A percentile compares a stretch with the other conserved stretches of the same genome.
Evolutionary conservation across 441 rosid species (phyloP).

Genomic region (Melastoma candidum): DNA sequence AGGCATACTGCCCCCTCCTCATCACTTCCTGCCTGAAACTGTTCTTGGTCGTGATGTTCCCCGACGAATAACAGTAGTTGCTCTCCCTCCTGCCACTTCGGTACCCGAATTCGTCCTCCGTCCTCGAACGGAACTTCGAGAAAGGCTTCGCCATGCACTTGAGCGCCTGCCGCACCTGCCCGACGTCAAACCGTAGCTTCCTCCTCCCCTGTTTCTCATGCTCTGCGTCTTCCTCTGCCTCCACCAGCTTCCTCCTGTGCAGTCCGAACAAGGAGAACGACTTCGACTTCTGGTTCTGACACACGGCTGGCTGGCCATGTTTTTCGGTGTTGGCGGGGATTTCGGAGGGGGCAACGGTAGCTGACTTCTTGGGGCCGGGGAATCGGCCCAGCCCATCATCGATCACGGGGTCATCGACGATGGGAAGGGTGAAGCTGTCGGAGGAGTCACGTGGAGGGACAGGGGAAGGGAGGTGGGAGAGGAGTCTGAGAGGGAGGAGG

Average conservation of each 20-base stretch:
- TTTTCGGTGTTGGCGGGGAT: not conserved
- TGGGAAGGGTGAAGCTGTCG: conserved; percentile 43
- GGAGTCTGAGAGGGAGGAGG: conserved; percentile 88
- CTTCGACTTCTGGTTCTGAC: conserved; percentile 32
- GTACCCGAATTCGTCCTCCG: conserved; percentile 25
- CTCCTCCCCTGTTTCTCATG: conserved; percentile 41
- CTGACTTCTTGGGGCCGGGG: too few species aligned
- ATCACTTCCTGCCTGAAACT: conserved; percentile 33
- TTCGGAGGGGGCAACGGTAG: too few species aligned
- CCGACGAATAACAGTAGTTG: conserved; percentile 42
- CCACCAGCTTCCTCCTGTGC: conserved; percentile 41
- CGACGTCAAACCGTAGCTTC: conserved; percentile 44
- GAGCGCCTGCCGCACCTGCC: conserved; percentile 49
- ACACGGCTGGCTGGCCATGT: conserved; percentile 12
- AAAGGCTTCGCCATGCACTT: conserved; percentile 52
- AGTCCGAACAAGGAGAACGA: conserved; percentile 64
- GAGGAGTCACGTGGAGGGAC: conserved; percentile 76
- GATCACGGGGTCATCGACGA: conserved; percentile 16
- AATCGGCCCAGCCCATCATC: too few species aligned
- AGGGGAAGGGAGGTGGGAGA: conserved; percentile 56
- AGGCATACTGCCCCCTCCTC: conserved; percentile 46
- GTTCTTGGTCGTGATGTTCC: conserved; percentile 22
- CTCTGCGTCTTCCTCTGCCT: conserved; percentile 17
- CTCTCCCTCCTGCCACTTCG: conserved; percentile 10
- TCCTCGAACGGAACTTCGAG: conserved; percentile 36